A percentile compares a stretch with the other conserved stretches of the same genome.
Conservation (phyloP, 2,329 filamentous ascomycete genomes). For the Calonectria pteridis region DNA sequence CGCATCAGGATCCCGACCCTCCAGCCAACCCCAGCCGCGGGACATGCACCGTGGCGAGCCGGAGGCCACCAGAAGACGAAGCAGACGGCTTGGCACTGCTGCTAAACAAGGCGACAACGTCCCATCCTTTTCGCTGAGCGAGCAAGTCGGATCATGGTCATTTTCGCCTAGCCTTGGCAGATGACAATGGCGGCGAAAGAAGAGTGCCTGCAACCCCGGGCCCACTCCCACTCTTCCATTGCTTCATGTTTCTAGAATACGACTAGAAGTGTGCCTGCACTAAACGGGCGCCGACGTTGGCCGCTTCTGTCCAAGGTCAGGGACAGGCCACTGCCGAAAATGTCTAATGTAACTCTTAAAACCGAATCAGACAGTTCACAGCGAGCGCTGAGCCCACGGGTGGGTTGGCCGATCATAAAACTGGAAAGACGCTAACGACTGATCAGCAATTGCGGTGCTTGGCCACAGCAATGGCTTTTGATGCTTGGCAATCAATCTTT, state of each 20-base stretch:
- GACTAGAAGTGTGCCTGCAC: constrained; percentile 32
- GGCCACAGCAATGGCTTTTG: background rate
- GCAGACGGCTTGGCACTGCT: constrained; percentile 14
- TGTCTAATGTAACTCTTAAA: background rate
- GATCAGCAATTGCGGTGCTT: background rate
- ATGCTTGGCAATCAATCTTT: background rate
- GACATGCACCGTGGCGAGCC: background rate
- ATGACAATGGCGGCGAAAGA: background rate
- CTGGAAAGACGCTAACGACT: background rate
- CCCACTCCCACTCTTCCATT: constrained; percentile 9
- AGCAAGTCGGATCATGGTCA: constrained; percentile 29
- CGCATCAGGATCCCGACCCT: background rate
- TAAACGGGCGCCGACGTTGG: constrained; percentile 3
- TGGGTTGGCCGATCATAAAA: background rate
- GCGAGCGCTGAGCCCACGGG: background rate
- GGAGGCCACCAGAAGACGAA: background rate
- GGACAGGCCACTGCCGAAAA: background rate
- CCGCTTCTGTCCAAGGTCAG: constrained; percentile 9
- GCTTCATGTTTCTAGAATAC: constrained; percentile 39
- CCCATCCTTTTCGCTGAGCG: background rate
- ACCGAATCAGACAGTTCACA: background rate
- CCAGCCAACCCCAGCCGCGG: background rate
- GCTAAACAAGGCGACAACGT: background rate
- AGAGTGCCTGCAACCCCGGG: constrained; percentile 6
- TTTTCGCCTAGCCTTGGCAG: constrained; percentile 12